These are phyloP conservation scores for Solioccasus polychromus DNA, from an alignment of 768 basidiomycete species.

Conservation along the genomic window DNA sequence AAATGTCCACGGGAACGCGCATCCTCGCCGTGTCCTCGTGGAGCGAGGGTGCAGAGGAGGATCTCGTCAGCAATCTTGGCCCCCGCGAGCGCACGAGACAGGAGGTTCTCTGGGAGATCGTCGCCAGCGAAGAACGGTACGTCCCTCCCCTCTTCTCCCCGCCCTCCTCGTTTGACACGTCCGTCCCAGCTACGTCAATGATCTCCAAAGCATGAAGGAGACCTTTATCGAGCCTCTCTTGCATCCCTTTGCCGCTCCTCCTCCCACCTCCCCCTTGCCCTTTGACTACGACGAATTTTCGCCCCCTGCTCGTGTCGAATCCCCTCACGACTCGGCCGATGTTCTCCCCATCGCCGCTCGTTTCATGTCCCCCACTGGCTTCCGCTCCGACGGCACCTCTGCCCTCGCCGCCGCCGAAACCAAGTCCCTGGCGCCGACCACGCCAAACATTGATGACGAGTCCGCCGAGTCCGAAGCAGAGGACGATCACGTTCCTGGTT, in stretches of 20 bases:
- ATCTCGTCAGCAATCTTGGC: slow-evolving; percentile 90
- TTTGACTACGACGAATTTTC: slow-evolving; percentile 66
- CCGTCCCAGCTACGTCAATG: slow-evolving; percentile 77
- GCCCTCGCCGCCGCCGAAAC: slow-evolving; percentile 40
- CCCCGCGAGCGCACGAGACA: slow-evolving; percentile 92
- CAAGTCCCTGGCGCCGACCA: slow-evolving; percentile 44
- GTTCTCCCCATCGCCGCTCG: slow-evolving; percentile 85
- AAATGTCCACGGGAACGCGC: slow-evolving; percentile 71
- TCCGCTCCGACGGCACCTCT: slow-evolving; percentile 46
- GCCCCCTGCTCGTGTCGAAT: slow-evolving; percentile 46
- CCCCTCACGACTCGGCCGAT: slow-evolving; percentile 69
- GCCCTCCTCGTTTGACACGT: slow-evolving; percentile 12
- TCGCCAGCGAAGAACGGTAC: slow-evolving; percentile 91
- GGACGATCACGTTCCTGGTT: slow-evolving; percentile 42
- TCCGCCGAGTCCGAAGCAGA: slow-evolving; percentile 74
- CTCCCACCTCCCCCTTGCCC: slow-evolving; percentile 45
- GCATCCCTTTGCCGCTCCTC: slow-evolving; percentile 62
- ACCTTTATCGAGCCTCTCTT: slow-evolving; percentile 89
- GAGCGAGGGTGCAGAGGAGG: slow-evolving; percentile 94
- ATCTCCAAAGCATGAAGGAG: slow-evolving; percentile 88
- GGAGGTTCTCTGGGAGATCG: slow-evolving; percentile 96
- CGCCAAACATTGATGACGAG: slow-evolving; percentile 69
- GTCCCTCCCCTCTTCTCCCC: slow-evolving; percentile 17
- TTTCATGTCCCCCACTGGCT: slow-evolving; percentile 71
- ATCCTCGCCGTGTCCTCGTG: slow-evolving; percentile 80